Conservation (phyloP, 2,329 filamentous ascomycete genomes). For the Mycosphaerella sp. region DNA sequence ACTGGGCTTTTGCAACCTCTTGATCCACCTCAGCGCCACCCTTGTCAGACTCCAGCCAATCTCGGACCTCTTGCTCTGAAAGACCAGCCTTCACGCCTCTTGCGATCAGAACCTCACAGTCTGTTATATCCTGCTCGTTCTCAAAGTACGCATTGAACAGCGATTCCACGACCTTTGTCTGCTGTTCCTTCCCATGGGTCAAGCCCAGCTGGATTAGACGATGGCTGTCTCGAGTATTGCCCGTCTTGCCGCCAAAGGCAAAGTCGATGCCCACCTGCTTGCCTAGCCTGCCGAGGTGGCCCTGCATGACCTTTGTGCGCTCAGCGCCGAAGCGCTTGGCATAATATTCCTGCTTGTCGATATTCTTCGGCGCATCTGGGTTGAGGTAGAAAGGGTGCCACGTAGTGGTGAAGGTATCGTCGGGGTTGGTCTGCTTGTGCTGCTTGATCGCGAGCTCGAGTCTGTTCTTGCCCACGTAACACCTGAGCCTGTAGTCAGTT, state of each 20-base stretch:
- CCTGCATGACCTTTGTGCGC: constrained; percentile 52
- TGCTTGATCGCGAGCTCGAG: constrained; percentile 65
- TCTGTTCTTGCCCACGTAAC: constrained; percentile 74
- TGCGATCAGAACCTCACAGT: constrained; percentile 36
- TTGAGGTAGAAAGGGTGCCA: constrained; percentile 82
- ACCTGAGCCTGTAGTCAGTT: constrained; percentile 25
- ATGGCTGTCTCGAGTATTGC: constrained; percentile 74
- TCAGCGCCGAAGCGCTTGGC: constrained; percentile 58
- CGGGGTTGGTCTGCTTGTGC: constrained; percentile 50
- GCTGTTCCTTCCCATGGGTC: constrained; percentile 47
- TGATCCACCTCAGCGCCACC: constrained; percentile 43
- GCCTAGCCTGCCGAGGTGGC: constrained; percentile 54
- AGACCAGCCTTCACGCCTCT: constrained; percentile 42
- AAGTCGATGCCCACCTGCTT: constrained; percentile 65
- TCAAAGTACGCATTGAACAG: constrained; percentile 56
- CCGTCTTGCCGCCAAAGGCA: constrained; percentile 62
- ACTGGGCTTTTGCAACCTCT: constrained; percentile 41
- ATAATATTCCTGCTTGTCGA: constrained; percentile 54
- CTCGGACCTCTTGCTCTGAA: constrained; percentile 38
- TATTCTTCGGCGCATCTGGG: constrained; percentile 51
- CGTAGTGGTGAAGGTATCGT: constrained; percentile 64
- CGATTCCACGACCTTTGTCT: constrained; percentile 56
- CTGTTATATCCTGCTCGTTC: constrained; percentile 44
- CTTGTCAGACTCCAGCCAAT: constrained; percentile 41
- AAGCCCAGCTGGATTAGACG: constrained; percentile 66